phyloP scores from a whole-genome alignment of 2,329 filamentous ascomycete species.

The Venturia nashicola region DNA sequence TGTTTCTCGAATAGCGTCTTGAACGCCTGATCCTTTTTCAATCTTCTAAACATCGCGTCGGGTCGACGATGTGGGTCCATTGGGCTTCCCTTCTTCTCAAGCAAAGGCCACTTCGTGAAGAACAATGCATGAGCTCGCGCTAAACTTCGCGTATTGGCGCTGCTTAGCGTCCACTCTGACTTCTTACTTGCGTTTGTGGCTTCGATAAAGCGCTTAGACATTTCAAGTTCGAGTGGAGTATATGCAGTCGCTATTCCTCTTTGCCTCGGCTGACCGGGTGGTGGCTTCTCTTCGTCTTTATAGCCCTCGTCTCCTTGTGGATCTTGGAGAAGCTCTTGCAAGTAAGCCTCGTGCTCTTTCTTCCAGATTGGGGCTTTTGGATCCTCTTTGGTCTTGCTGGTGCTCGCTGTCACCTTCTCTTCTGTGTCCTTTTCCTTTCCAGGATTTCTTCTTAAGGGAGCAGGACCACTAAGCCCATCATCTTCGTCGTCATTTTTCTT shows the following conservation, averaged over 20 bases:
- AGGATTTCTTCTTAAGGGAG: too few relatives aligned
- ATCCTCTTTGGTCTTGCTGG: neutral
- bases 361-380: neutral
- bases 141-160: neutral
- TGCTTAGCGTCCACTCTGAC: neutral
- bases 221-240: neutral
- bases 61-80: neutral
- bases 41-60: neutral
- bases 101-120: neutral
- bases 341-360: neutral
- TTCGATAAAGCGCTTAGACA: neutral
- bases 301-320: neutral
- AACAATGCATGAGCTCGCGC: neutral
- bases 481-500: neutral
- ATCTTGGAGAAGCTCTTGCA: neutral
- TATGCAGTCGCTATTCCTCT: neutral
- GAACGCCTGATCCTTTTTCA: neutral
- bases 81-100: neutral
- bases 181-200: neutral
- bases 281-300: neutral
- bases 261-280: neutral
- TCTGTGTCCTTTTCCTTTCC: too few relatives aligned
- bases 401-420: neutral
- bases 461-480: neutral
- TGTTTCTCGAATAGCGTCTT: neutral